phyloP scores from a whole-genome alignment of 257 asterid genomes.

The Hygrophila difformis region DNA sequence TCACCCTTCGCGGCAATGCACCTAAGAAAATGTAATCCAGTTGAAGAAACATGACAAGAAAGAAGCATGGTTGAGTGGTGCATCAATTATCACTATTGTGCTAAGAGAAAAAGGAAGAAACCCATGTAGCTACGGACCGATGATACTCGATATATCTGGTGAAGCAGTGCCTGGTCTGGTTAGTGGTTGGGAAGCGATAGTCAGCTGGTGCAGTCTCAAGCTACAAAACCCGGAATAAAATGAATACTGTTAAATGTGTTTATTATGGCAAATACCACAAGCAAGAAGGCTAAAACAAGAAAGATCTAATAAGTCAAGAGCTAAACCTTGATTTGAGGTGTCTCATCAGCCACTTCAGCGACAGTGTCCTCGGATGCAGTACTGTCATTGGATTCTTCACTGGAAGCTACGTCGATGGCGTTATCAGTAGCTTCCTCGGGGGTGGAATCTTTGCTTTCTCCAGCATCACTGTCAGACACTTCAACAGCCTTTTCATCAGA shows the following conservation, averaged over 20 bases:
- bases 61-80: neutral
- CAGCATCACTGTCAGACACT: too few species aligned
- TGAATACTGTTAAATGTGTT: neutral
- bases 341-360: too few species aligned
- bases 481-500: too few species aligned
- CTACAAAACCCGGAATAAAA: conserved; percentile 25
- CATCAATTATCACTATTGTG: conserved; percentile 9
- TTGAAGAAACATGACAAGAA: conserved; percentile 3
- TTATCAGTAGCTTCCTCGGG: too few species aligned
- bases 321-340: too few species aligned
- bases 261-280: too few species aligned
- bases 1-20: conserved; percentile 91
- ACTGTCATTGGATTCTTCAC: too few species aligned
- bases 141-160: conserved; percentile 89
- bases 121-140: conserved; percentile 26
- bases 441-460: too few species aligned
- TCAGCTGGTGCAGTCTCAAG: conserved; percentile 97
- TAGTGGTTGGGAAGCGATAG: conserved; percentile 94
- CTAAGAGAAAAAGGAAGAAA: neutral
- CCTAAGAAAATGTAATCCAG: conserved; percentile 30
- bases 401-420: too few species aligned
- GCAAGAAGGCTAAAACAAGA: neutral
- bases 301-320: too few species aligned
- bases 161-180: conserved; percentile 95
- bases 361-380: too few species aligned